Evolutionary conservation across 805 yeast species (phyloP), one percentile per base, ranked within the genome.

Genomic region (Saccharomycopsis sp.): DNA sequence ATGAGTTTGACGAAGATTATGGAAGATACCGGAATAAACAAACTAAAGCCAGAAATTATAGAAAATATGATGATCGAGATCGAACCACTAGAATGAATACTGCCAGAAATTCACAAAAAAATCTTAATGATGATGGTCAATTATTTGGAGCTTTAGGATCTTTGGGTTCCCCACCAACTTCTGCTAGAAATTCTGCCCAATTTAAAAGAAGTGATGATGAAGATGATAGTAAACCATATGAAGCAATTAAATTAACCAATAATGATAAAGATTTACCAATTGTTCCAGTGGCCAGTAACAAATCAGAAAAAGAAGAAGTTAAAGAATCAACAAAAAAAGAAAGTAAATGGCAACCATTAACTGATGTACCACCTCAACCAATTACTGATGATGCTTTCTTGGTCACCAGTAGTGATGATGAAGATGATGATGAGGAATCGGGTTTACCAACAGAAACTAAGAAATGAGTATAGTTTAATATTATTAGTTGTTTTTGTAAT

Each of bases 111-210:
- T 41, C 35, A 27, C 45, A 39, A 39, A 39, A 44, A 19, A 42
- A 40, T 33, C 36, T 35, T 18, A 25, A 41, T 29, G 31, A 37
- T 14, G 32, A 37, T 9, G 31, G 36, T 10, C 41, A 37, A 20
- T 35, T 46, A n/a, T 46, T 46, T 44, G 47, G 49, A 2, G 49
- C 49, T 14, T 40, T 46, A 8, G 49, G 49, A 3, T 43, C 47
- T 6, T 46, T 46, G 26, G 47, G 45, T 2, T 44, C 47, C 10
- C 49, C 47, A 15, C 49, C 49, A 20, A 31, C 40, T 4, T 38
- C 45, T 13, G 45, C 45, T 10, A 44, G 48, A 38, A 46, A 33
- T 21, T 40, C 45, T 3, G 47, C 48, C 21, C 44, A 45, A 1
- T 40, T 44, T 17, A 44, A 32, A 28, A 37, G 48, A 32, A 31